phyloP scores from a whole-genome alignment of 495 filamentous ascomycete genomes.

The Neurospora sp. region DNA sequence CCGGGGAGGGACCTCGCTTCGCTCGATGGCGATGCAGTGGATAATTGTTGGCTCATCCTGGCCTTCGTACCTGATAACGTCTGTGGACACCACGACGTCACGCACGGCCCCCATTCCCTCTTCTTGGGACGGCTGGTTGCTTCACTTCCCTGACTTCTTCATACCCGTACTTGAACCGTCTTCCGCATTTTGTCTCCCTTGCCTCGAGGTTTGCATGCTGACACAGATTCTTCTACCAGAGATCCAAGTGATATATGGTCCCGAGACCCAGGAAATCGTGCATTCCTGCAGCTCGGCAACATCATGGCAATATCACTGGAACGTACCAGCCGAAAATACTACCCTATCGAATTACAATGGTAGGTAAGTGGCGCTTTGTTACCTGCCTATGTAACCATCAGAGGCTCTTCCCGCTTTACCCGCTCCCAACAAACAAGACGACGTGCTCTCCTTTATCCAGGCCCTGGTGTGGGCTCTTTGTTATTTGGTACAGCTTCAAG shows the following conservation, averaged over 20 bases:
- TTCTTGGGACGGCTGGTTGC: neutral
- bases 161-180: neutral
- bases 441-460: no score
- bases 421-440: neutral
- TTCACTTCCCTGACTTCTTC: neutral
- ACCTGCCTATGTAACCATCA: no score
- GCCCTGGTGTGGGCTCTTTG: no score
- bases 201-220: neutral
- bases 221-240: neutral
- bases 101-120: neutral
- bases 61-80: neutral
- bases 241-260: no score
- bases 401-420: neutral
- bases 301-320: no score
- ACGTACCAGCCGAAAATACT: neutral
- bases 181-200: neutral
- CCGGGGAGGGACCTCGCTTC: neutral
- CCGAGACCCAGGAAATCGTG: no score
- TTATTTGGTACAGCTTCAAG: no score
- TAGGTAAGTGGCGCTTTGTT: neutral
- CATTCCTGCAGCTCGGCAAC: no score
- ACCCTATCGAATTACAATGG: neutral
- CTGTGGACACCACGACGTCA: neutral
- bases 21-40: neutral
- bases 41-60: neutral